These are phyloP conservation scores for Penicillium nordicum DNA, from an alignment of 2,329 filamentous ascomycete species.

Conservation along the genomic window DNA sequence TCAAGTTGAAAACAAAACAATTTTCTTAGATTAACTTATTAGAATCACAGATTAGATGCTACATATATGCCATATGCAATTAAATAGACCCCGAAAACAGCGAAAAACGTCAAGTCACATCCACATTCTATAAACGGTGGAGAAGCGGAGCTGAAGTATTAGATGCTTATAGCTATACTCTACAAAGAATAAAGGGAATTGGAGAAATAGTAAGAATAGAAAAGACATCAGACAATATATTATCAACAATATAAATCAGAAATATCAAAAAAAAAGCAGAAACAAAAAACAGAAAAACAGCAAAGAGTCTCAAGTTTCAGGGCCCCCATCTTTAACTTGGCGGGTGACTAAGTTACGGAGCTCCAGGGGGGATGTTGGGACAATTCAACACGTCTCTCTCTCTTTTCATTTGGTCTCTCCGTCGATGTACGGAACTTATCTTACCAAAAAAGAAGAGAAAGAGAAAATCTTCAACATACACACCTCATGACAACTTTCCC, in stretches of 20 bases:
- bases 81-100: constrained; percentile 9
- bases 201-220: neutral
- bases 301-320: neutral
- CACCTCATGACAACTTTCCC: neutral
- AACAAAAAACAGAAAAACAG: neutral
- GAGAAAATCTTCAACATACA: neutral
- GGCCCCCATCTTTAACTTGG: neutral
- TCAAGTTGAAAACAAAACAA: neutral
- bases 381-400: neutral
- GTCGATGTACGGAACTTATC: neutral
- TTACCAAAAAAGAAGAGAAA: neutral
- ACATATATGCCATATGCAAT: neutral
- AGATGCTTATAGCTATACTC: neutral
- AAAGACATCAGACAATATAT: neutral
- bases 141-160: neutral
- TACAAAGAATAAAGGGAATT: too few relatives aligned
- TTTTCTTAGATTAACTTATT: neutral
- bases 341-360: constrained; percentile 9
- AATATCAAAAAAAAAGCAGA: neutral
- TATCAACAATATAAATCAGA: neutral
- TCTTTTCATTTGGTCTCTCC: neutral
- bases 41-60: neutral
- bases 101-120: constrained; percentile 12
- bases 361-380: constrained; percentile 3
- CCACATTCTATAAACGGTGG: constrained; percentile 17